Evolutionary conservation across 1,284 basidiomycete species (phyloP).

Genomic region (Peniophora sp.): DNA sequence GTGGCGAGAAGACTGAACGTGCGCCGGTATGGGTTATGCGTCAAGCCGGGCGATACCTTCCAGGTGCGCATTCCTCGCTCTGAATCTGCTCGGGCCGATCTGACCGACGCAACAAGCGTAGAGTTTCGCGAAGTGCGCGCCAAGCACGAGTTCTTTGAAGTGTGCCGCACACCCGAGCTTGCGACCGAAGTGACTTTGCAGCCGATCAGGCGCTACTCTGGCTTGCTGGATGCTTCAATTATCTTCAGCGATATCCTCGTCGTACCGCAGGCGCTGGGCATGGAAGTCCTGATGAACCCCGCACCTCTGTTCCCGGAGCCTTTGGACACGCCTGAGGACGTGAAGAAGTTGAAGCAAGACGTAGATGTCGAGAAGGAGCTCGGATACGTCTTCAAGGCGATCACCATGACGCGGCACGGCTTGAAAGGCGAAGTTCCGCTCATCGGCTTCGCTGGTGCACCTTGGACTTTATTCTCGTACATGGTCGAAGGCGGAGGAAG

Average conservation of each 20-base stretch:
- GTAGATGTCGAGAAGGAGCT: conserved; percentile 80
- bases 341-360: conserved; percentile 46
- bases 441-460: conserved; percentile 93
- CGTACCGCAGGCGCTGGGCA: conserved; percentile 90
- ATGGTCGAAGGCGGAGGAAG: conserved; percentile 94
- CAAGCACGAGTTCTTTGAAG: conserved; percentile 86
- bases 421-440: conserved; percentile 84
- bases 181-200: conserved; percentile 86
- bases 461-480: conserved; percentile 95
- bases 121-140: conserved; percentile 83
- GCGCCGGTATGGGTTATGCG: conserved; percentile 99
- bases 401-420: conserved; percentile 73
- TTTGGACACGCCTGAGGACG: conserved; percentile 68
- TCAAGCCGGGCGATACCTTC: conserved; percentile 93
- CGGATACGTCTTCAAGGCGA: conserved; percentile 86
- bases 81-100: conserved; percentile 1
- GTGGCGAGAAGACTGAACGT: conserved; percentile 81
- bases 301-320: conserved; percentile 85
- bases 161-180: conserved; percentile 83
- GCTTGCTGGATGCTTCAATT: conserved; percentile 86
- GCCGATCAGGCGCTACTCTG: conserved; percentile 81
- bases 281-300: conserved; percentile 91
- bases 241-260: conserved; percentile 98
- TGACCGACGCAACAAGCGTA: conserved; percentile 22
- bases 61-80: conserved; percentile 48